Percentiles rank a stretch among this genome's conserved stretches.
phyloP scores from a whole-genome alignment of 1,284 basidiomycete genomes.

The Termitomyces sp. region DNA sequence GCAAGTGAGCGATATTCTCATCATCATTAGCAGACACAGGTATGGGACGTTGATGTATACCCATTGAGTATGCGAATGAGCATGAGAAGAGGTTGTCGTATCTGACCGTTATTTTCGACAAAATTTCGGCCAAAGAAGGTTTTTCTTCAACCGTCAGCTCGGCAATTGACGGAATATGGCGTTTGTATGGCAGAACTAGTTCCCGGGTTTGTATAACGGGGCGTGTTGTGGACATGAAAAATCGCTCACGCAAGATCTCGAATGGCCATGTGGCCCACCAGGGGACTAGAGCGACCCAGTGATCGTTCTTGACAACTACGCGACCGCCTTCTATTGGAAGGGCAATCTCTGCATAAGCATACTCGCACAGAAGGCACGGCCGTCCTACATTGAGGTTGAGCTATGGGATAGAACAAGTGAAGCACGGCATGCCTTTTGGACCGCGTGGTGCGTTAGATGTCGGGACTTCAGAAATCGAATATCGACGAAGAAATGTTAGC shows the following conservation, averaged over 20 bases:
- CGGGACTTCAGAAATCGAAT: constrained; percentile 35
- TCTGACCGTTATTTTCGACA: constrained; percentile 64
- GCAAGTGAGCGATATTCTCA: constrained; percentile 71
- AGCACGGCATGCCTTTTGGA: constrained; percentile 35
- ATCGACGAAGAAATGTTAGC: constrained; percentile 54
- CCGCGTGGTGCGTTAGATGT: constrained; percentile 51
- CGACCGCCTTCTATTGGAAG: constrained; percentile 45
- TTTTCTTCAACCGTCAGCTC: constrained; percentile 62
- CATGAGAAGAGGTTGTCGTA: constrained; percentile 86
- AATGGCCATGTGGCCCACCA: constrained; percentile 99
- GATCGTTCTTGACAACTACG: constrained; percentile 69
- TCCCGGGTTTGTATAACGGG: neutral
- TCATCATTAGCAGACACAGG: constrained; percentile 37
- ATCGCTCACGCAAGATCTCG: constrained; percentile 67
- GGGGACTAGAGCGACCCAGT: constrained; percentile 87
- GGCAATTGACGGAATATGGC: constrained; percentile 70
- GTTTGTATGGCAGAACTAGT: constrained; percentile 71
- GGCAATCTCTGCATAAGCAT: constrained; percentile 68
- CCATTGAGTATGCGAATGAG: constrained; percentile 97
- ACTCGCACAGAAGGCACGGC: constrained; percentile 82
- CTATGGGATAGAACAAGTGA: neutral
- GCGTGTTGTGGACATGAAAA: neutral
- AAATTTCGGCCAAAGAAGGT: constrained; percentile 56
- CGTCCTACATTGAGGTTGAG: constrained; percentile 25
- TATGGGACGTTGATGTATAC: constrained; percentile 78